Evolutionary conservation across 345 rosid genomes (phyloP), one percentile per base, ranked within the genome.

Genomic region (Erysimum cheiranthoides): DNA sequence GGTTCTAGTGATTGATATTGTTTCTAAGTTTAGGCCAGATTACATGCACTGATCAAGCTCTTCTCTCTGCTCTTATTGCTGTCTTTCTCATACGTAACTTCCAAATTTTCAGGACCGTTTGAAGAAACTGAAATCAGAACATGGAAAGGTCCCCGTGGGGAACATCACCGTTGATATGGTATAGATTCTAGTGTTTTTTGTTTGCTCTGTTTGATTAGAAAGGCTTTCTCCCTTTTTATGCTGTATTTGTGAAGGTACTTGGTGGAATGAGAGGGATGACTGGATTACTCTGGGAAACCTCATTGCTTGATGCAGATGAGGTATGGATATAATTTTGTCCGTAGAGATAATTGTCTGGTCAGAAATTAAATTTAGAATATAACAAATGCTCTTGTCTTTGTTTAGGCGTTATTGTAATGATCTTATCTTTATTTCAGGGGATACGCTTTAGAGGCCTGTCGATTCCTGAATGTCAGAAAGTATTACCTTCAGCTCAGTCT

Each of bases 191-290:
- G 9, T 39, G 34, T 10, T 3, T 6, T 32, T 34, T 38, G 8
- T 45, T 71, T 61, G 25, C 70, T 46, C 52, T 36, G 51, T 31
- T 50, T 18, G 10, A 39, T 49, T 1, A 9, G 5, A n/a, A 54
- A 21, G 4, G 53, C 47, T 10, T 28, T 64, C 21, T 36, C 8
- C 8, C 4, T n/a, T 7, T 39, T 17, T 40, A 31, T 73, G 27
- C 60, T 56, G 9, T 34, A 8, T 58, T 17, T 70, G 54, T 50
- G n/a, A 85, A 94, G 98, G 97, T 94, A 51, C 84, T 92, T 50
- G 97, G 97, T 43, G 97, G 98, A 61, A 94, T 94, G 97, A 88
- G 98, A 85, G 98, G 97, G 82, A 92, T 94, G 97, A 87, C 93
- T 60, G 91, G 98, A 39, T 76, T 94, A 59, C 88, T 94, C 2